Conservation (phyloP, 148 eudicot genomes). For the Rhododendron vialii region DNA sequence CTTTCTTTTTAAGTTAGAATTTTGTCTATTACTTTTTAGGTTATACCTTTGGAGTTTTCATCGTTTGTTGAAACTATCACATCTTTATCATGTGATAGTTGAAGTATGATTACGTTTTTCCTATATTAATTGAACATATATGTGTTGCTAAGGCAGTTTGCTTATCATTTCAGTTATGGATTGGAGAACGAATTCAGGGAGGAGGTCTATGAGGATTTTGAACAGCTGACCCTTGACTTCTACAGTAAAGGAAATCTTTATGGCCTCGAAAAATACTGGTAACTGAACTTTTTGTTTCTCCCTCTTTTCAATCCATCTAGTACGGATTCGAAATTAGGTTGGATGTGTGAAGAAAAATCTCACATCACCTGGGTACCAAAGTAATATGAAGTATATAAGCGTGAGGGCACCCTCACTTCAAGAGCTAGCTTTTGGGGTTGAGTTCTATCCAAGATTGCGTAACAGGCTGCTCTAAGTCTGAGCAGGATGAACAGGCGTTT, state of each 20-base stretch:
- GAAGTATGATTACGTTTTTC: background rate
- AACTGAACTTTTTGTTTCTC: background rate
- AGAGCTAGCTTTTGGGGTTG: too few relatives aligned
- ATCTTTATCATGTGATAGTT: background rate
- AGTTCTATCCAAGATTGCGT: too few relatives aligned
- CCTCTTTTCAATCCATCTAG: background rate
- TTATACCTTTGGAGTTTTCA: background rate
- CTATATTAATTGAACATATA: background rate
- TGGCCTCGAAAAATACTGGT: slow-evolving; percentile 98
- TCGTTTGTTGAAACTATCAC: background rate
- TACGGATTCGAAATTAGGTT: background rate
- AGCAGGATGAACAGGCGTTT: background rate
- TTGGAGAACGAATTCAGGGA: slow-evolving; percentile 85
- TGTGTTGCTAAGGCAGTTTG: slow-evolving; percentile 8
- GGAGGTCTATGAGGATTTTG: slow-evolving; percentile 75
- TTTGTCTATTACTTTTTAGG: background rate
- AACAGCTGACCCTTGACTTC: slow-evolving; percentile 59
- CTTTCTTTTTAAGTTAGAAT: background rate
- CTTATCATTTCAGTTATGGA: slow-evolving; percentile 65
- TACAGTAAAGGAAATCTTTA: slow-evolving; percentile 80
- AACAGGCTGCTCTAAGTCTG: background rate
- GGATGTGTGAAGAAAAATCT: background rate
- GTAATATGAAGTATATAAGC: background rate
- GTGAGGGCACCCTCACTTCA: background rate
- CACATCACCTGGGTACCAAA: background rate